phyloP scores from a whole-genome alignment of 805 yeast species.

The Pichia scutulata region DNA sequence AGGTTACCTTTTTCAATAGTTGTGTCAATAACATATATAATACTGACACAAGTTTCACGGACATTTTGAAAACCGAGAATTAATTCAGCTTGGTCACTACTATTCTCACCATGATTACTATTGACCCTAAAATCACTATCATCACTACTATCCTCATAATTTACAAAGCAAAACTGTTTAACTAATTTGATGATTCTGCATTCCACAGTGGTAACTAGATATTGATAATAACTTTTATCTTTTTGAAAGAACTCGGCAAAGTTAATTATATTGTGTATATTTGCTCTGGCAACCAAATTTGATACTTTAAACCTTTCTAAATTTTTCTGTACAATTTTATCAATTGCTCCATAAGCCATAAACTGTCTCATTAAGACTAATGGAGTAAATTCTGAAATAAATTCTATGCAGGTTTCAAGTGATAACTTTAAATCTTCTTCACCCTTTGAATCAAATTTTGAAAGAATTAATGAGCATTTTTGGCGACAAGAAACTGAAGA shows the following conservation, averaged over 20 bases:
- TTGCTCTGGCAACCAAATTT: neutral
- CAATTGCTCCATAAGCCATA: neutral
- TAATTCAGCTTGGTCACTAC: neutral
- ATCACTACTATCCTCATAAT: neutral
- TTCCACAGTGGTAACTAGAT: neutral
- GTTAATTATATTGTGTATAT: neutral
- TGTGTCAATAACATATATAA: neutral
- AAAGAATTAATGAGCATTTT: neutral
- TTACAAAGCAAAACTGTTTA: neutral
- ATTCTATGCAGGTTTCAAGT: neutral
- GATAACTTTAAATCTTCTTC: neutral
- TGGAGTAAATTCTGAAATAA: neutral
- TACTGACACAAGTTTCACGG: neutral
- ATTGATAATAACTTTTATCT: neutral
- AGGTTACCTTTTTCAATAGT: neutral
- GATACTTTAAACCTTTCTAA: neutral
- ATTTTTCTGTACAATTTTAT: neutral
- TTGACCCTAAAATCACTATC: no score
- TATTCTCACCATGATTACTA: no score
- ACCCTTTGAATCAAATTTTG: neutral
- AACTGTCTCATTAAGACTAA: neutral
- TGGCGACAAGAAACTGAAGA: neutral
- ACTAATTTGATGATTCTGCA: neutral
- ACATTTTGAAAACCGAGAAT: neutral
- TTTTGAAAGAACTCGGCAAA: neutral